Percentiles rank a stretch among this genome's conserved stretches.
Conservation (phyloP, 2,329 filamentous ascomycete species). For the Graphium sp. region DNA sequence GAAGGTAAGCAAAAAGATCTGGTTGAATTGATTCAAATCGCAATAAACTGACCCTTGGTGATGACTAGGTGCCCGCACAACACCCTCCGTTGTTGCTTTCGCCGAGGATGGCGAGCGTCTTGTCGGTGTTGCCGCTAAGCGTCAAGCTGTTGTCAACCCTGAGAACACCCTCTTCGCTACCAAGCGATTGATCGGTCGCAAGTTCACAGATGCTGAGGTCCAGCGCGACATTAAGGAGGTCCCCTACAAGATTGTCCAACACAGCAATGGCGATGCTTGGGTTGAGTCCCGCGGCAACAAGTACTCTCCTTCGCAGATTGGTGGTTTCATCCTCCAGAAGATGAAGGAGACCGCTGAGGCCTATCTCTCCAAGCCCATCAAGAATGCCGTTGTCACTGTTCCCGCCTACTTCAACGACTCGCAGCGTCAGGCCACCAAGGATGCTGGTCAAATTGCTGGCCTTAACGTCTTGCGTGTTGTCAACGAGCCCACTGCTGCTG, state of each 20-base stretch:
- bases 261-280: constrained; percentile 94
- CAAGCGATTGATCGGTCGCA: constrained; percentile 96
- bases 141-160: constrained; percentile 94
- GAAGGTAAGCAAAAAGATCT: constrained; percentile 48
- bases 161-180: constrained; percentile 98
- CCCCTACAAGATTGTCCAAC: constrained; percentile 96
- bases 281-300: constrained; percentile 84
- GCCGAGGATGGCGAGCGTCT: constrained; percentile 89
- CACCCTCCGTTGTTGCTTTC: constrained; percentile 89
- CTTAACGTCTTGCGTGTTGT: constrained; percentile 95
- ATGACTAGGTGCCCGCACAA: constrained; percentile 61
- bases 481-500: constrained; percentile 93
- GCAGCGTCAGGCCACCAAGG: constrained; percentile 95
- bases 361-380: constrained; percentile 76
- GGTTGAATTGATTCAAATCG: too few species aligned
- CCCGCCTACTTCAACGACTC: constrained; percentile 98
- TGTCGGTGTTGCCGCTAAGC: constrained; percentile 94
- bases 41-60: too few species aligned
- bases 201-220: constrained; percentile 85
- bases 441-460: constrained; percentile 89
- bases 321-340: constrained; percentile 91
- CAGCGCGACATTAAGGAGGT: constrained; percentile 96
- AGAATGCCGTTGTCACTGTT: constrained; percentile 94
- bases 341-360: constrained; percentile 98
- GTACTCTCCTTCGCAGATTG: constrained; percentile 96